These are phyloP conservation scores for Metarhizium sp. DNA, from an alignment of 2,329 filamentous ascomycete genomes.

Conservation along the genomic window DNA sequence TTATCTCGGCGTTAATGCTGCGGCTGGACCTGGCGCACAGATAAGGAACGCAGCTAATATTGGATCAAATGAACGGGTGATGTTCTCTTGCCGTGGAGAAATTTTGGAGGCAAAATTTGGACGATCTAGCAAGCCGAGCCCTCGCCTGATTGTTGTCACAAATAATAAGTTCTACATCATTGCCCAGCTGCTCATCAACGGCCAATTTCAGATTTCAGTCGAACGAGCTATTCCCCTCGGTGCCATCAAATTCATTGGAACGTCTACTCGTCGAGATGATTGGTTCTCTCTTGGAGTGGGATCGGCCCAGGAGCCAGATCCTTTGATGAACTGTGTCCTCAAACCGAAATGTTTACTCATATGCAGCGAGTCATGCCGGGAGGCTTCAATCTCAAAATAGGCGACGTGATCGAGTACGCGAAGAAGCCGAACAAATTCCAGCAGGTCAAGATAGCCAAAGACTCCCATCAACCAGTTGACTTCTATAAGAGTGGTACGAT, in stretches of 20 bases:
- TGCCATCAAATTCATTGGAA: conserved; percentile 78
- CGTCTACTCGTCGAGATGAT: conserved; percentile 78
- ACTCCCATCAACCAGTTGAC: conserved; percentile 67
- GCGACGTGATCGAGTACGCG: conserved; percentile 83
- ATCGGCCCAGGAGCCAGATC: conserved; percentile 86
- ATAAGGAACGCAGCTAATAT: conserved; percentile 69
- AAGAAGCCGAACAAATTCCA: conserved; percentile 96
- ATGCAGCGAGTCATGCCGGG: conserved; percentile 72
- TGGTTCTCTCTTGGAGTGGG: conserved; percentile 92
- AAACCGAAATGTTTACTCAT: conserved; percentile 95
- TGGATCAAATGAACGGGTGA: conserved; percentile 58
- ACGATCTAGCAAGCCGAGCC: conserved; percentile 86
- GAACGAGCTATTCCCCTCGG: conserved; percentile 78
- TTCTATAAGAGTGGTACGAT: conserved; percentile 90
- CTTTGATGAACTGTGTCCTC: conserved; percentile 85
- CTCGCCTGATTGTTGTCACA: conserved; percentile 76
- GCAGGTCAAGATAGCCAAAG: conserved; percentile 81
- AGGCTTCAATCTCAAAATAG: conserved; percentile 72
- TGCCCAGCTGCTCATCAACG: conserved; percentile 72
- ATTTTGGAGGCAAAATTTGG: conserved; percentile 90
- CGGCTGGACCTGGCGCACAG: conserved; percentile 68
- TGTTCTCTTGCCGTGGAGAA: conserved; percentile 90
- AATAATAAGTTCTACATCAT: conserved; percentile 83
- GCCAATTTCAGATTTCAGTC: conserved; percentile 69
- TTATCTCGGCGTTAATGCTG: conserved; percentile 81